Evolutionary conservation across 1,284 basidiomycete genomes (phyloP), one percentile per base, ranked within the genome.

Genomic region (Cutaneotrichosporon dermatis): DNA sequence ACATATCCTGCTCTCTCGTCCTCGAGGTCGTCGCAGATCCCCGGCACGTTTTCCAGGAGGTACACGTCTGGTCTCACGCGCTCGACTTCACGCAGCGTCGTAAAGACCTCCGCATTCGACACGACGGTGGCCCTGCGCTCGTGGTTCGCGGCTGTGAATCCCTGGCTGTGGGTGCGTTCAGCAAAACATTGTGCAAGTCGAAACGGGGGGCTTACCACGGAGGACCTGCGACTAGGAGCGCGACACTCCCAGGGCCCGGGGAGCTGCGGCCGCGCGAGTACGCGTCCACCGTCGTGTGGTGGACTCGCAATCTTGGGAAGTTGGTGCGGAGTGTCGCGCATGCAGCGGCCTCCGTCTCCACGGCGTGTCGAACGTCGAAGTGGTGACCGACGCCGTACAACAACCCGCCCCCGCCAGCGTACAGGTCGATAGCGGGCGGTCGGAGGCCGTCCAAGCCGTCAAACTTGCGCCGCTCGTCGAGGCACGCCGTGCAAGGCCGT

Each of bases 21-120:
- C 12, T 9, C 11, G n/a, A 16, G 56, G 42, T 57, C 48, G 16
- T 68, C 69, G 54, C 70, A 64, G 0, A 49, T 49, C 33, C 70
- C 69, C 0, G 64, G 61, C 1, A 75, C 73, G 49, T 73, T 75
- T 55, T 75, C 73, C 12, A 75, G 40, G 1, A 75, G 44, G 39
- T 68, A 62, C 15, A 67, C 57, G 40, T 62, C 63, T 0, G 73
- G 69, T 4, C 39, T 57, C 2, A 69, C 10, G 3, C 63, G 61
- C 4, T 52, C 60, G 11, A 71, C 57, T 35, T 65, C 67, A 0
- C 37, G 42, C 6, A 73, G 42, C n/a, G 62, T 54, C 1, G 42
- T 41, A 15, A 51, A 61, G 8, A 72, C 46, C 52, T 75, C 66
- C n/a, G 50, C 42, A 44, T 70, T 71, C 6, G 68, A 56, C 1